Base-by-base conservation (phyloP, 495 filamentous ascomycete species). In the Massariosphaeria phaeospora region DNA sequence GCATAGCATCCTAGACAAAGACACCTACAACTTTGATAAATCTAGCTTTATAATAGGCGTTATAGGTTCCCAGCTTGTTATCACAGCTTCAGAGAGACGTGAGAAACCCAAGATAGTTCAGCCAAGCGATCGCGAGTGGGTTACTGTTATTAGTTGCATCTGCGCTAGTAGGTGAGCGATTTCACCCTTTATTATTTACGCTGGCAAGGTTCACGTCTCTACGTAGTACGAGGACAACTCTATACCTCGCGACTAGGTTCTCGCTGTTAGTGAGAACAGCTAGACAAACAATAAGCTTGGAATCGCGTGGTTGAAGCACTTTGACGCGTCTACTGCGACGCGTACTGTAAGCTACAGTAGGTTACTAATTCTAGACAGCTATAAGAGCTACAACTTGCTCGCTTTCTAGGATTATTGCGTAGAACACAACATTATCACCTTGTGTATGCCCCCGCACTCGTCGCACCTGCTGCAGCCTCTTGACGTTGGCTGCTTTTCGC, bases 1-100 rank as follows among this genome's bases (percentile, higher is more conserved):
- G 50, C 68, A 75, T 49, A 58, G 63, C 11, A 71, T 76, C 38
- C 18, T 51, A n/a, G 54, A 69, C n/a, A 57, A 69, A 18, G 68
- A 75, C 65, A 67, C 70, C 34, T 73, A 72, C 50, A 77, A 76
- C 56, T 75, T 78, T 57, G 67, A 78, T 54, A 66, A 78, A 60
- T 70, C 65, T 51, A 61, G 70, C 52, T 53, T 75, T 65, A 35
- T 65, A 35, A 75, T 76, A 48, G 68, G 67, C 21, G 41, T 70
- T 34, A 59, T 59, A 25, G 17, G n/a, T 11, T 44, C 55, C 18
- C 13, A 39, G 27, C 30, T 52, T 27, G 55, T 58, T 27, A 27
- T 58, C 40, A 58, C 48, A 26, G 30, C 2, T 40, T 33, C 61
- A 42, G 53, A 73, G 41, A 48, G 54, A 23, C 11, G 9, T 54